A percentile compares a stretch with the other conserved stretches of the same genome.
Conservation (phyloP, 2,329 filamentous ascomycete species). For the Colletotrichum lentis region DNA sequence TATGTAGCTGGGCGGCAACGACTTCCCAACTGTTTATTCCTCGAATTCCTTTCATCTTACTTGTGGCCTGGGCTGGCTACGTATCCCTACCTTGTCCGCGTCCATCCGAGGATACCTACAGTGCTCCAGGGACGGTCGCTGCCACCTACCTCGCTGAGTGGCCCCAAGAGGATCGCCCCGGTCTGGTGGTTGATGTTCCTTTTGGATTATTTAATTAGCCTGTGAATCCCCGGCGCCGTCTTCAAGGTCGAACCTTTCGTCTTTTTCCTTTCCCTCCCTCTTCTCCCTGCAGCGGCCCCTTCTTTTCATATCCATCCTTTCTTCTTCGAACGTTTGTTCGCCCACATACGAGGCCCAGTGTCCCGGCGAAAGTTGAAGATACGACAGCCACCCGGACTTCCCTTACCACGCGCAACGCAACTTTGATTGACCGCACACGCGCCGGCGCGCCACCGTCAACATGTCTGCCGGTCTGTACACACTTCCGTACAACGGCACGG, state of each 20-base stretch:
- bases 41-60: slow-evolving; percentile 18
- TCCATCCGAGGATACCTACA: slow-evolving; percentile 26
- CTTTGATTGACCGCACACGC: slow-evolving; percentile 15
- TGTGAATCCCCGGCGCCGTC: slow-evolving; percentile 23
- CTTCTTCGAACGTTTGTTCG: slow-evolving; percentile 21
- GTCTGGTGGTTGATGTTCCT: slow-evolving; percentile 3
- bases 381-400: background rate
- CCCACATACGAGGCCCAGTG: slow-evolving; percentile 20
- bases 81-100: slow-evolving; percentile 27
- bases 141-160: slow-evolving; percentile 21
- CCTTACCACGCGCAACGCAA: background rate
- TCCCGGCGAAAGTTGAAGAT: slow-evolving; percentile 24
- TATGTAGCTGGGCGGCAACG: slow-evolving; percentile 4
- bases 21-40: slow-evolving; percentile 12
- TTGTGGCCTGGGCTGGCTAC: slow-evolving; percentile 18
- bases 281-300: slow-evolving; percentile 7
- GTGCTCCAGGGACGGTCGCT: background rate
- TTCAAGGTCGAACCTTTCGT: background rate
- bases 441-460: slow-evolving; percentile 28
- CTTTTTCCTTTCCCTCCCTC: background rate
- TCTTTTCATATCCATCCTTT: background rate
- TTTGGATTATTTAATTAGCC: slow-evolving; percentile 35
- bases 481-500: slow-evolving; percentile 60
- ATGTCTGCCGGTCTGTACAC: slow-evolving; percentile 49
- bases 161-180: slow-evolving; percentile 12